phyloP scores from a whole-genome alignment of 805 yeast species.

The Candida nonsorbophila region DNA sequence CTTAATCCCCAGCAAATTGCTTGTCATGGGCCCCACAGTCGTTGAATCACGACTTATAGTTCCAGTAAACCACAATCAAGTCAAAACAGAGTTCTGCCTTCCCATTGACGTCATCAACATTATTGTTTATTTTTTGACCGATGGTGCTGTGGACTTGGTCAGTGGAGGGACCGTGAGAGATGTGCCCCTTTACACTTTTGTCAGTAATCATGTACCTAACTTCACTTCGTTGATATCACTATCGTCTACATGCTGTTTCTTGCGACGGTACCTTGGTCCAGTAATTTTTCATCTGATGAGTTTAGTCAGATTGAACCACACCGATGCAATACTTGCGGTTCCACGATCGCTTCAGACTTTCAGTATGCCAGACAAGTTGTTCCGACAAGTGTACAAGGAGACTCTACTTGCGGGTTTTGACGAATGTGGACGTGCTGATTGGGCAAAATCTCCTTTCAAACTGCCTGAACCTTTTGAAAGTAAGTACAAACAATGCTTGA shows the following conservation, averaged over 20 bases:
- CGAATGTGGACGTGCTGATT: conserved; percentile 13
- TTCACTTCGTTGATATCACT: conserved; percentile 12
- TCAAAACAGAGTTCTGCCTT: no score
- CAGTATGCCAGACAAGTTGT: conserved; percentile 13
- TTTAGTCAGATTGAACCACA: conserved; percentile 19
- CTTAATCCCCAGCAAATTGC: no score
- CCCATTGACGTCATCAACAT: conserved; percentile 14
- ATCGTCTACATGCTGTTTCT: conserved; percentile 17
- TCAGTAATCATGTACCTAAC: conserved; percentile 6
- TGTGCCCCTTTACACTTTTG: conserved; percentile 5
- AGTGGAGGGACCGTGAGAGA: background rate
- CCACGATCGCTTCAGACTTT: conserved; percentile 15
- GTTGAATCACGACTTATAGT: no score
- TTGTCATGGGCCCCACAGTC: no score
- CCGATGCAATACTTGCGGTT: conserved; percentile 18
- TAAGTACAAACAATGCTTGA: conserved; percentile 10
- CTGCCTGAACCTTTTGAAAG: conserved; percentile 11
- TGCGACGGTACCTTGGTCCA: conserved; percentile 16
- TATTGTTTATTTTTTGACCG: conserved; percentile 10
- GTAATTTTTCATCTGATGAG: conserved; percentile 16
- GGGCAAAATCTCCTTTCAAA: conserved; percentile 14
- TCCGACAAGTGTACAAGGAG: conserved; percentile 15
- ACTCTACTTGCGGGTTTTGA: conserved; percentile 9
- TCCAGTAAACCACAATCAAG: no score
- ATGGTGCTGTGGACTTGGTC: conserved; percentile 5